Base-by-base conservation (phyloP, 495 filamentous ascomycete species). In the Hypoxylon trugodes region DNA sequence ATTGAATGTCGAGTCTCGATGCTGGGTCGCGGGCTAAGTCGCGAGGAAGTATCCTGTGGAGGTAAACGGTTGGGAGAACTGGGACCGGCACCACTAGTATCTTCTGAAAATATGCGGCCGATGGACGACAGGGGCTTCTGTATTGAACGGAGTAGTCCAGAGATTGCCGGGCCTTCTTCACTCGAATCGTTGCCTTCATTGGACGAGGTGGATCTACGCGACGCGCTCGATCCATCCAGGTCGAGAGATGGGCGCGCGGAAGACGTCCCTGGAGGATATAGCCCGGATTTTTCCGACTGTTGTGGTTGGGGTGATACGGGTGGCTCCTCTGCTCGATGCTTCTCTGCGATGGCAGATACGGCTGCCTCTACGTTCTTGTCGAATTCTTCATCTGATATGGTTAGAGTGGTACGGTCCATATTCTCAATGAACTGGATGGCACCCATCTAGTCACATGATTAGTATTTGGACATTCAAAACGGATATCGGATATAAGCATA, bases 381-480 rank as follows among this genome's bases (percentile, higher is more conserved):
- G 70, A 98, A 99, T 21, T 97, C 95, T 62, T 93, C 92, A 65
- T 97, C 92, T 13, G 90, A 88, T 43, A 99, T 92, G 4, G 96
- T 97, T 18, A 99, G 76, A 61, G 87, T 93, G 4, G 96, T 98
- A 24, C 93, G 87, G 77, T 98, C 95, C 65, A 99, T 86, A 28
- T 89, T 94, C 74, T 99, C 95, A 66, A 99, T 92, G 74, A 98
- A 99, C 70, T 96, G 92, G 51, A 98, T 89, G 30, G 92, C 95
- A 57, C 95, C 95, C 84, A 96, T 92, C 89, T 96, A 57, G 26
- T 25, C 24, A 49, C 24, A 37, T 28, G n/a, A 36, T 69, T 1
- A 59, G 58, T 15, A 26, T 9, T 49, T 21, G 18, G 35, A 47
- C 45, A 52, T 28, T 58, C 72, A 35, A 69, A 51, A 42, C 4